Evolutionary conservation across 2,329 filamentous ascomycete species (phyloP), one percentile per base, ranked within the genome.

Genomic region (Fusarium sp.): DNA sequence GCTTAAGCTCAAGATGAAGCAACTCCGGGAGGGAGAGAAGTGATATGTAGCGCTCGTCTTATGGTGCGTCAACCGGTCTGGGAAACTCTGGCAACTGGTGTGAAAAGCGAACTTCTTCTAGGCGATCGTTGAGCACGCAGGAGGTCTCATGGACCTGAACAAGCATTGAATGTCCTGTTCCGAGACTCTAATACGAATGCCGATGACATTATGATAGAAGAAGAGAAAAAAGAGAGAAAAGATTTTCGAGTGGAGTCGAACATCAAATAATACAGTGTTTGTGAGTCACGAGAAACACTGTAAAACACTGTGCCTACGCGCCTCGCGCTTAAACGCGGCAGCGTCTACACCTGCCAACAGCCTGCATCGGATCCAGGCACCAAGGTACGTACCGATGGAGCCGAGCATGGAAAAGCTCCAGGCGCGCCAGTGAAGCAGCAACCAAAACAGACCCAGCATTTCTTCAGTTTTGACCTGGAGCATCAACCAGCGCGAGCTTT

Each of bases 131-230:
- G 93, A 99, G 96, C 96, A 93, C 95, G 94, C 92, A 84, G 84
- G 91, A 94, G 92, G 87, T 90, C 87, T 83, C 85, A 81, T 81
- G 85, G 89, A 87, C 88, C 93, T 96, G 92, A 93, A 92, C 89
- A 93, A 93, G 91, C 88, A 98, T 87, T 93, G 92, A 94, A 79
- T 79, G 81, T 89, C 91, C 89, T 92, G 89, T 89, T 91, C 91
- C 94, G 95, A 96, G 96, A 99, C 96, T 99, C 96, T 98, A 98
- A 95, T 92, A 92, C 92, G 89, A 90, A 91, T 90, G 93, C 90
- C 89, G 79, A 85, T 88, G 89, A 93, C 90, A 93, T 92, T 95
- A 84, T 80, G 84, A 81, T 79, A 81, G 82, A 80, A 79, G 77
- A 79, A 77, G 77, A 77, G 65, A 64, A 67, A 73, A 68, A 64